Conservation (phyloP, 495 filamentous ascomycete genomes). For the Durotheca rogersii region DNA sequence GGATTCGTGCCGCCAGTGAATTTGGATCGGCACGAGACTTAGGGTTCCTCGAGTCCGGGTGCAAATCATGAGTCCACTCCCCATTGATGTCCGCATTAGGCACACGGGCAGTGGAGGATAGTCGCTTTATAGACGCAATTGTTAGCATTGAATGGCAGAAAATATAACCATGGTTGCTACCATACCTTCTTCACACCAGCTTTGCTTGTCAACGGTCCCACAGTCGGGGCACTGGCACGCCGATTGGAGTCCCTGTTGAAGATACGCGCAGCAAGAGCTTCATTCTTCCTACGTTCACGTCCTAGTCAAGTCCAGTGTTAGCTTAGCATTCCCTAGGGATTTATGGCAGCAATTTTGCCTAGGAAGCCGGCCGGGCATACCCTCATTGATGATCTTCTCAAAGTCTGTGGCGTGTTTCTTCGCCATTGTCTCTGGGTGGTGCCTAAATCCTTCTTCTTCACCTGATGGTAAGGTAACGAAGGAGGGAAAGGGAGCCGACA, state of each 20-base stretch:
- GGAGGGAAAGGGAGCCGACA: background rate
- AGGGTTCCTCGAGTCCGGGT: conserved; percentile 35
- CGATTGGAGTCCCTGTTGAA: conserved; percentile 59
- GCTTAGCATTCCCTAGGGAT: too few relatives aligned
- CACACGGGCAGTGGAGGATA: conserved; percentile 42
- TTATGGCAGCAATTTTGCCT: conserved; percentile 6
- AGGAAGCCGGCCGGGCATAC: conserved; percentile 40
- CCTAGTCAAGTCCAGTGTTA: conserved; percentile 44
- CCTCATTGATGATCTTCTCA: conserved; percentile 65
- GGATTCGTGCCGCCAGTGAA: conserved; percentile 48
- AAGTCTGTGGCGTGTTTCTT: conserved; percentile 57
- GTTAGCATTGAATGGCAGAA: conserved; percentile 2
- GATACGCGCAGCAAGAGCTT: conserved; percentile 69
- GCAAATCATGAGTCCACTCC: conserved; percentile 62
- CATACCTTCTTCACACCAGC: conserved; percentile 72
- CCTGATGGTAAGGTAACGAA: too few relatives aligned
- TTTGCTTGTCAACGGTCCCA: conserved; percentile 67
- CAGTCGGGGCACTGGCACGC: conserved; percentile 56
- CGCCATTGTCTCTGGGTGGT: conserved; percentile 43
- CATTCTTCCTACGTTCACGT: conserved; percentile 68
- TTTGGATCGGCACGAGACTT: conserved; percentile 36
- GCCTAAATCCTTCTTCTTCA: conserved; percentile 14
- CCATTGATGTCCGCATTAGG: conserved; percentile 50
- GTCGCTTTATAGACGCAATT: conserved; percentile 19
- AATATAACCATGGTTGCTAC: conserved; percentile 13